Evolutionary conservation across 352 stramenopile genomes (phyloP).

Genomic region (Pythium brachiatum): DNA sequence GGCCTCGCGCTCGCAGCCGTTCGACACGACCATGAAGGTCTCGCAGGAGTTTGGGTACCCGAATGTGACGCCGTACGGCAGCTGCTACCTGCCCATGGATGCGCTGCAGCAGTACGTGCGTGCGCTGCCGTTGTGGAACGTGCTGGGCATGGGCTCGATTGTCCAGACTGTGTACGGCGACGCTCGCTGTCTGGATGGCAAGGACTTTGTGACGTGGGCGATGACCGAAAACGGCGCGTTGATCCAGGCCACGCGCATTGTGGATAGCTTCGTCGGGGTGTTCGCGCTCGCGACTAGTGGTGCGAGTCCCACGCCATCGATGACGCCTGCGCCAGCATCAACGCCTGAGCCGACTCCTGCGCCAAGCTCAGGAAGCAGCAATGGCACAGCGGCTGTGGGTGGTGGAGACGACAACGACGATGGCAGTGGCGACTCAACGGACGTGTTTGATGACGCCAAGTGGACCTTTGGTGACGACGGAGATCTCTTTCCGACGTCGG

Average conservation of each 20-base stretch:
- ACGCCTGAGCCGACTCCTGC: not conserved
- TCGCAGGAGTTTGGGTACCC: constrained; percentile 7
- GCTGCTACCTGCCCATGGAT: constrained; percentile 16
- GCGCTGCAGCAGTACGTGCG: constrained; percentile 16
- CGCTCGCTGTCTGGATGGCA: constrained; percentile 1
- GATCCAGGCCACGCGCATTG: not conserved
- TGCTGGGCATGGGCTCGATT: not conserved
- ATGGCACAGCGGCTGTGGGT: too few species aligned
- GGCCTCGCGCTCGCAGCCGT: constrained; percentile 5
- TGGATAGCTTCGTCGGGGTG: not conserved
- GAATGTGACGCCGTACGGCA: constrained; percentile 5
- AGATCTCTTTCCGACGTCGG: not conserved
- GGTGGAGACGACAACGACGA: not conserved
- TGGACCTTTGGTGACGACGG: not conserved
- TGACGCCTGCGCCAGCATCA: not conserved
- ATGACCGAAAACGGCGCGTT: not conserved
- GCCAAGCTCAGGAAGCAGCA: not conserved
- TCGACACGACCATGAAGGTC: constrained; percentile 12
- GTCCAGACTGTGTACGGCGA: not conserved
- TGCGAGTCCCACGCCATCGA: not conserved
- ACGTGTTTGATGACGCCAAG: too few species aligned
- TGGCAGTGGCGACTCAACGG: not conserved
- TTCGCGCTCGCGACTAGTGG: not conserved
- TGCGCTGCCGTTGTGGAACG: constrained; percentile 7
- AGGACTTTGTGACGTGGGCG: constrained; percentile 13